Base-by-base conservation (phyloP, 202 grass and related monocot genomes). In the Dendrocalamus latiflorus region DNA sequence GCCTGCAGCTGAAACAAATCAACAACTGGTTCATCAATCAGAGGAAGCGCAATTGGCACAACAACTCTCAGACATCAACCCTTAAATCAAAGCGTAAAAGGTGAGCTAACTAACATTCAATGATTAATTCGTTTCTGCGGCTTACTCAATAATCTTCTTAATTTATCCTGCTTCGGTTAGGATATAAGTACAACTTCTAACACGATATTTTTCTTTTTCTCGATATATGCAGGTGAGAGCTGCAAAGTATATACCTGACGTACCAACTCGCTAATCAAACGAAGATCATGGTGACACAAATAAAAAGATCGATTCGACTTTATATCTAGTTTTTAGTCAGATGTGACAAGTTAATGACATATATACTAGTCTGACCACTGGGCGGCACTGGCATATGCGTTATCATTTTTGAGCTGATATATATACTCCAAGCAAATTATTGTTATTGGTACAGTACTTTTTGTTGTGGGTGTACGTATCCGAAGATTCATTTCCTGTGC, bases 11-110 rank as follows among this genome's bases (percentile, higher is more conserved):
- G 38, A 99, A 99, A 36, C 96, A 99, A 90, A 99, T 99, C 80
- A 99, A 99, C 77, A 99, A 99, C 44, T 99, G 96, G 96, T 99
- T 99, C 83, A 99, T 99, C 85, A 99, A 99, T 62, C 96, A 99
- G 88, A 91, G 96, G 75, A 99, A 99, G 85, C 91, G 96, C 59
- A 99, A 99, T 20, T 99, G 96, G 96, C 96, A 99, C 78, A 99
- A 92, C 87, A 99, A 90, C 69, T 96, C 93, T 1, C 96, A 96
- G 85, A 90, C 93, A 58, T 93, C 91, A 55, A 96, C 89, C 69
- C 91, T 99, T 59, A 99, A 99, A 86, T 96, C 96, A 41, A 99
- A 99, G 86, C 93, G 96, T 83, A 99, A 99, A 88, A 99, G 91
- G 94, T 93, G 68, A 26, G 16, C 37, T 61, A 78, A 30, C 4